Base-by-base conservation (phyloP, 2,329 filamentous ascomycete genomes). In the Venturia effusa region DNA sequence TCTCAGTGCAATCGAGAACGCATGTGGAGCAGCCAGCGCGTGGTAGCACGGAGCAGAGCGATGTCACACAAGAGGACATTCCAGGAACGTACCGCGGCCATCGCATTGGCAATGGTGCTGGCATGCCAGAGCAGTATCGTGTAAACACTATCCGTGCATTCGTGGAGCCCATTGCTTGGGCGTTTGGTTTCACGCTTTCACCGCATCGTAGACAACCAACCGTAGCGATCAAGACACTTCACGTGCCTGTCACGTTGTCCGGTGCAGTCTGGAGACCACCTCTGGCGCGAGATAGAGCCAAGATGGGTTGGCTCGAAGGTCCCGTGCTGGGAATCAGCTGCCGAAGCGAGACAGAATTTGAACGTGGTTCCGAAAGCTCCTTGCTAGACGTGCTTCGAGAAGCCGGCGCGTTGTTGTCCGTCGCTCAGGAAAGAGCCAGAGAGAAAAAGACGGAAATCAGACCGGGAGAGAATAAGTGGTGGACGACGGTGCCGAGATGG, bases 381-480 rank as follows among this genome's bases (percentile, higher is more conserved):
- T n/a, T 17, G 19, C 77, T 85, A 61, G 84, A 87, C 69, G 67
- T 81, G 10, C 76, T 84, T 66, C 78, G 83, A 63, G 84, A 87
- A 68, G 72, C 85, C 4, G 83, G 82, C 5, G 80, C 78, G 1
- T 74, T 86, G 71, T 73, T 87, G 17, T 74, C 84, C 24, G 70
- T 85, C 1, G 84, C 84, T 1, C 83, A 87, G 70, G 83, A 87
- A 70, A 78, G 84, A 43, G 77, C 77, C n/a, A 77, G 84, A 61
- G 78, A 86, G 68, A 83, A 82, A 0, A 76, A 73, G 62, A 69
- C 69, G 1, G 81, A 84, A 67, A 70, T 72, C 60, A 77, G 73
- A 61, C 77, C 81, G 3, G 82, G 83, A 0, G 79, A 83, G 67
- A 81, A 81, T 3, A 79, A 83, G 68, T 87, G 84, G 84, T 87